Percentiles rank a stretch among this genome's conserved stretches.
Conservation (phyloP, 164 flowering plant genomes). For the Malania oleifera region DNA sequence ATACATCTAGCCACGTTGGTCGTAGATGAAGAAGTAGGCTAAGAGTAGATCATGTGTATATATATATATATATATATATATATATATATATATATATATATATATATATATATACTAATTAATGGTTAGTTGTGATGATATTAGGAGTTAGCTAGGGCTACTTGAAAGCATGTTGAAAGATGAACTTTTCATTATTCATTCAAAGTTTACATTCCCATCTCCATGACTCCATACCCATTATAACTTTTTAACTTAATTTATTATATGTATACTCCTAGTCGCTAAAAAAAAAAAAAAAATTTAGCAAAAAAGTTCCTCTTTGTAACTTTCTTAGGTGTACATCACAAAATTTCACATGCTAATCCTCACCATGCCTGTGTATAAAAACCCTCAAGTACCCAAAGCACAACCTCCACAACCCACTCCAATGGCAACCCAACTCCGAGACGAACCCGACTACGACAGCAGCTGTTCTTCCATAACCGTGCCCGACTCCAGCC, state of each 20-base stretch:
- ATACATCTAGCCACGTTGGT: no score
- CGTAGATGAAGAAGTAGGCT: no score
- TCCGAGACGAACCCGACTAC: constrained; percentile 47
- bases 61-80: no score
- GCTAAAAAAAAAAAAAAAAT: neutral
- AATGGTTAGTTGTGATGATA: neutral
- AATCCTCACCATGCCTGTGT: neutral
- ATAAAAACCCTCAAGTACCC: constrained; percentile 17
- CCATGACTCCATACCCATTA: neutral
- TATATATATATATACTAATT: neutral
- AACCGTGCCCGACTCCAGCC: constrained; percentile 53
- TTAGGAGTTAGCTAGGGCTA: neutral
- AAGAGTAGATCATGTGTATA: no score
- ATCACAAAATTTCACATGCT: neutral
- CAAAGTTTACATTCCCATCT: neutral
- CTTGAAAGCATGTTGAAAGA: neutral
- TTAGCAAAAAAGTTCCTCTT: constrained; percentile 11
- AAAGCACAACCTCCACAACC: constrained; percentile 17
- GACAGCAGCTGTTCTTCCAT: constrained; percentile 63
- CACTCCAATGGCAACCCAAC: constrained; percentile 21
- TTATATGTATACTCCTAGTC: neutral
- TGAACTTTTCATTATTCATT: neutral
- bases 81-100: constrained; percentile 1
- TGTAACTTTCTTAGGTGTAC: constrained; percentile 17
- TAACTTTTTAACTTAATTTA: neutral